phyloP scores from a whole-genome alignment of 73 alveolate species.

The Paramecium tetraurelia region DNA sequence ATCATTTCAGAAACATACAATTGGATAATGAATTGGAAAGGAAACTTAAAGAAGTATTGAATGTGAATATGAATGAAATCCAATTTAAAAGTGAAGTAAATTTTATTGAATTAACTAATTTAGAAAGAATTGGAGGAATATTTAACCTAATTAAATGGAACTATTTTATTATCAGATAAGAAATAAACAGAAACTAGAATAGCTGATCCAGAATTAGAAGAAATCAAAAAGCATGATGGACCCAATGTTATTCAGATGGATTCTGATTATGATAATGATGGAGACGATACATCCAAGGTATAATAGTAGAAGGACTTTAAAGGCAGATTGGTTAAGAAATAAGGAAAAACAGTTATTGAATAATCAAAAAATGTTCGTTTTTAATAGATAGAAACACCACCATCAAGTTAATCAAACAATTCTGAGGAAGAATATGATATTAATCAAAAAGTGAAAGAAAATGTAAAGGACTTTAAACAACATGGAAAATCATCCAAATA shows the following conservation, averaged over 20 bases:
- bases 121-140: not conserved
- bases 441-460: not conserved
- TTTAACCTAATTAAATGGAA: not conserved
- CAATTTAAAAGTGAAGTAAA: slow-evolving; percentile 19
- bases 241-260: not conserved
- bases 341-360: not conserved
- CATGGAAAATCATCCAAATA: not conserved
- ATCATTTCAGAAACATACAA: not conserved
- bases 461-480: not conserved
- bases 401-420: not conserved
- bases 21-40: not conserved
- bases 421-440: not conserved
- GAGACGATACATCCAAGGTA: not conserved
- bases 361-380: not conserved
- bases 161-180: not conserved
- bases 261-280: not conserved
- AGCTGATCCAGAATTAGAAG: not conserved
- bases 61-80: not conserved
- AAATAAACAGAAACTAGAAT: not conserved
- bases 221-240: not conserved
- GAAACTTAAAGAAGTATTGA: not conserved
- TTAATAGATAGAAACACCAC: not conserved
- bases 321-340: not conserved
- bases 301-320: not conserved
- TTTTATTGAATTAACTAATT: not conserved